Evolutionary conservation across 2,329 filamentous ascomycete genomes (phyloP).

Genomic region (Alternaria triticina): DNA sequence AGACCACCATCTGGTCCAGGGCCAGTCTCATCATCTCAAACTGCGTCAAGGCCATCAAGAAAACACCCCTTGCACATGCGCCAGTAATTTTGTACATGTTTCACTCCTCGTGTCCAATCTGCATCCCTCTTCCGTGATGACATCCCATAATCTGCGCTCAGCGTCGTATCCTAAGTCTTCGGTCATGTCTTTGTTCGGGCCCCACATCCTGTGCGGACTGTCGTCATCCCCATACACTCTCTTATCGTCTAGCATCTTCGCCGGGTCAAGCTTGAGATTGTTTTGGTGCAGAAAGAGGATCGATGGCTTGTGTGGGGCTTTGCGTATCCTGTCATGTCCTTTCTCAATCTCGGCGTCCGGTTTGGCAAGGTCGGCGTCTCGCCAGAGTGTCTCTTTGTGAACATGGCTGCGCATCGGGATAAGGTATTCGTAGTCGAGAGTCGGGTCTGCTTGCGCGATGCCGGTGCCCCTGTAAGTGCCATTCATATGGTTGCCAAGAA

Average conservation of each 20-base stretch:
- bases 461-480: conserved; percentile 16
- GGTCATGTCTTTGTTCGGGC: conserved; percentile 12
- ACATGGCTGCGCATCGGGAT: conserved; percentile 23
- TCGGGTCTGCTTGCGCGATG: conserved; percentile 29
- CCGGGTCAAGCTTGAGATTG: conserved; percentile 25
- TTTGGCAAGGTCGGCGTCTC: conserved; percentile 9
- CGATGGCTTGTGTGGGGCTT: conserved; percentile 7
- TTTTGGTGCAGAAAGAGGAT: conserved; percentile 33
- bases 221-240: conserved; percentile 14
- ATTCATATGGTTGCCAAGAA: conserved; percentile 37
- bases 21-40: conserved; percentile 2
- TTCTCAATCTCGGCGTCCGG: conserved; percentile 3
- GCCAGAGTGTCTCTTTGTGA: conserved; percentile 14
- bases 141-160: conserved; percentile 34
- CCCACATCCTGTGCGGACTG: conserved; percentile 29
- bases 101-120: conserved; percentile 12
- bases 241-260: conserved; percentile 14
- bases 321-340: conserved; percentile 3
- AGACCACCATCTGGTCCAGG: background rate
- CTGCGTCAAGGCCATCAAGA: conserved; percentile 11
- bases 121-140: conserved; percentile 29
- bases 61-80: conserved; percentile 26
- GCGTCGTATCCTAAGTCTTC: conserved; percentile 31
- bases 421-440: conserved; percentile 24
- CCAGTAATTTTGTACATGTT: conserved; percentile 16